Base-by-base conservation (phyloP, 192 early-diverging fungal genomes). In the Gaertneriomyces semiglobifer region DNA sequence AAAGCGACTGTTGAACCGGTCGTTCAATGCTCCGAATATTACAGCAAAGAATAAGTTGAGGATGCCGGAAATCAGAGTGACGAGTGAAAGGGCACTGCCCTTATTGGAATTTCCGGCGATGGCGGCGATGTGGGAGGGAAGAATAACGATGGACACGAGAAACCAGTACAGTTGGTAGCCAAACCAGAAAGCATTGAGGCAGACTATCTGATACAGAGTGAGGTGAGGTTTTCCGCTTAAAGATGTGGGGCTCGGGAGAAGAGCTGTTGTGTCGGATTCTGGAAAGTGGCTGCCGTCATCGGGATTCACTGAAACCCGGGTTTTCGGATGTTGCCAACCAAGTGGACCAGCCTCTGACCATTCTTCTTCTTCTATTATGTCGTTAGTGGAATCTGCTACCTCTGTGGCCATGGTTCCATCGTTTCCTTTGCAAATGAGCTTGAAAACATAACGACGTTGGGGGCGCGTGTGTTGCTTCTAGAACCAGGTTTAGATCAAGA, bases 111-210 rank as follows among this genome's bases (percentile, higher is more conserved):
- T 33, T 3, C 79, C 79, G 16, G 71, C 60, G 25, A 81, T 81
- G 8, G 44, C 9, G 10, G 45, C 53, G 39, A 79, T 60, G 50
- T 79, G 77, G 44, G 51, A 50, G 43, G 77, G 77, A 7, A 76
- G 64, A 33, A 74, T 62, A 8, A 73, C 74, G 40, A 76, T 58
- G 11, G 69, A 66, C 6, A 76, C 65, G 4, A 79, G 51, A 59
- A 79, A 76, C 74, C 77, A 78, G 48, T 71, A 74, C 38, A 74
- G 20, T 44, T 78, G 72, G 53, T 78, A 78, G 0, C 71, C 65
- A 50, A 66, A 70, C 75, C 75, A 77, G 46, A 77, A 73, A 25
- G 75, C 71, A 46, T 73, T 73, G 4, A 73, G 50, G 19, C 50
- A 8, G 6, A 77, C 20, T 19, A 70, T 62, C 44, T 62, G 33